Percentiles rank a stretch among this genome's conserved stretches.
These are phyloP conservation scores for Bolboschoenoplectus hybrid DNA, from an alignment of 202 grass and related monocot species.

Conservation along the genomic window DNA sequence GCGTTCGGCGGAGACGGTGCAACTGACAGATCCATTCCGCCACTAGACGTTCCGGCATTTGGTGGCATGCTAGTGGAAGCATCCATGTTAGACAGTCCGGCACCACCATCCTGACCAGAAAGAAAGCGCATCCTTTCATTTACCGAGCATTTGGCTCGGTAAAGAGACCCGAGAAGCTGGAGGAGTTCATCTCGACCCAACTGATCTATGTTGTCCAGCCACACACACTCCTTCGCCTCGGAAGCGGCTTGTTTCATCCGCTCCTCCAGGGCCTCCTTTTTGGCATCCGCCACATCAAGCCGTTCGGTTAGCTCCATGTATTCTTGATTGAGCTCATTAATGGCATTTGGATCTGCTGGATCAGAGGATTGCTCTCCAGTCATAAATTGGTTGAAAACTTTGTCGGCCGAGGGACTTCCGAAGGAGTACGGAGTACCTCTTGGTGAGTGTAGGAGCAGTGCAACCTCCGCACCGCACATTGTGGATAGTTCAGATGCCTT, in stretches of 20 bases:
- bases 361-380: neutral
- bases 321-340: slow-evolving; percentile 14
- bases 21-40: neutral
- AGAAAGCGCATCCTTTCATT: neutral
- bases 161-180: slow-evolving; percentile 20
- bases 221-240: neutral
- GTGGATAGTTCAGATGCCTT: slow-evolving; percentile 28
- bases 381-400: slow-evolving; percentile 39
- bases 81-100: neutral
- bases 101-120: neutral
- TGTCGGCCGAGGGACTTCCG: slow-evolving; percentile 21
- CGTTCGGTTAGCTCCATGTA: slow-evolving; percentile 22
- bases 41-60: neutral
- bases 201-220: slow-evolving; percentile 34
- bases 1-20: neutral
- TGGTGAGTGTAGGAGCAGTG: slow-evolving; percentile 33
- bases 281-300: neutral
- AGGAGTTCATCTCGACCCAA: slow-evolving; percentile 36
- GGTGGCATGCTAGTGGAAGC: neutral
- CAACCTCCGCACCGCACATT: slow-evolving; percentile 39
- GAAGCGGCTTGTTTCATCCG: neutral
- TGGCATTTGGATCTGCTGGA: neutral
- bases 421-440: slow-evolving; percentile 32
- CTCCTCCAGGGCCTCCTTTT: neutral
- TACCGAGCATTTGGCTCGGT: neutral